Evolutionary conservation across 805 yeast species (phyloP).

Genomic region (Sugiyamaella qingdaonensis): DNA sequence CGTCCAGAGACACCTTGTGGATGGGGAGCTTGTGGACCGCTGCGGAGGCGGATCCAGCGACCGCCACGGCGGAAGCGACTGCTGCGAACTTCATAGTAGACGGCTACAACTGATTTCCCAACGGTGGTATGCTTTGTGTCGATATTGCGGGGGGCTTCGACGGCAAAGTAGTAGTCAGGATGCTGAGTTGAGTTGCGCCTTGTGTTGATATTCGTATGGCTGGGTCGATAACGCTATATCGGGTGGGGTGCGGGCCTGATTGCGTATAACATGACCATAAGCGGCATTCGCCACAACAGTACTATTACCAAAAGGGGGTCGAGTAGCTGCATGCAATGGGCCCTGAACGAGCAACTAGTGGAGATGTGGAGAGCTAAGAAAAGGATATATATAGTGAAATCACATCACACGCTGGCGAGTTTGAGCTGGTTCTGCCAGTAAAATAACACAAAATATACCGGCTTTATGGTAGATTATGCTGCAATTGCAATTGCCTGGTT

Average conservation of each 20-base stretch:
- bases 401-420: no score
- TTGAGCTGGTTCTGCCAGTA: no score
- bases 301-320: no score
- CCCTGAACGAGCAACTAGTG: no score
- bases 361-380: no score
- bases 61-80: constrained; percentile 17
- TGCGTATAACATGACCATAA: constrained; percentile 1
- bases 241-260: constrained; percentile 1
- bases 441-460: no score
- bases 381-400: no score
- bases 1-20: constrained; percentile 55
- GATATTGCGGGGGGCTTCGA: background rate
- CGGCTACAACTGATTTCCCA: background rate
- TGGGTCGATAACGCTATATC: constrained; percentile 4
- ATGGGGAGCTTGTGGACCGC: constrained; percentile 46
- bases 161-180: background rate
- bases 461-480: no score
- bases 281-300: background rate
- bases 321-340: no score
- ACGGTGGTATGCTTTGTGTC: no score
- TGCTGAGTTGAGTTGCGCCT: constrained; percentile 4
- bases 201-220: background rate
- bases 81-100: constrained; percentile 22
- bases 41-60: constrained; percentile 22
- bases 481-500: no score